Evolutionary conservation across 768 basidiomycete species (phyloP).

Genomic region (Tephrocybe rancida): DNA sequence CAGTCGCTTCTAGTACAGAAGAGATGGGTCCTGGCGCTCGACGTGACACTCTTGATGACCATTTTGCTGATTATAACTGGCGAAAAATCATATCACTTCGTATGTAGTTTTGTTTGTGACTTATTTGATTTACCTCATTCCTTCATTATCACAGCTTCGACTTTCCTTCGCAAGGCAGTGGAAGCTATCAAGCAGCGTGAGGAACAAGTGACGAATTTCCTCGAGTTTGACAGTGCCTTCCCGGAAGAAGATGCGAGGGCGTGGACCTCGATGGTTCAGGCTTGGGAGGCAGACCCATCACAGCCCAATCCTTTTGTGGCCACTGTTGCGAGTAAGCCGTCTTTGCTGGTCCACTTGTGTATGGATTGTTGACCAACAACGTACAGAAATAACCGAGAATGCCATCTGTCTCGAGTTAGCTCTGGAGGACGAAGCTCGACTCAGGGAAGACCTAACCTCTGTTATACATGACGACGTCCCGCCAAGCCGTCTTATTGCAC

Average conservation of each 20-base stretch:
- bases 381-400: no score
- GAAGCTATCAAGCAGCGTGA: no score
- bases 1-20: constrained; percentile 26
- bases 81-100: constrained; percentile 24
- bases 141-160: no score
- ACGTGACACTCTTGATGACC: constrained; percentile 26
- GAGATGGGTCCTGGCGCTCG: constrained; percentile 38
- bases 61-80: constrained; percentile 31
- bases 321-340: no score
- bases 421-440: constrained; percentile 14
- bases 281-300: constrained; percentile 13
- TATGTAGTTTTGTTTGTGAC: constrained; percentile 13
- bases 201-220: no score
- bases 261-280: constrained; percentile 12
- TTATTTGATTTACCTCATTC: neutral
- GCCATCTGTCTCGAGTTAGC: neutral
- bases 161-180: no score
- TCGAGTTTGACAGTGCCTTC: neutral
- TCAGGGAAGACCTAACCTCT: constrained; percentile 22
- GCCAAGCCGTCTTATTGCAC: no score
- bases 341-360: no score
- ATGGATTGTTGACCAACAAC: no score
- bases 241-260: neutral
- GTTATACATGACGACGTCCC: no score
- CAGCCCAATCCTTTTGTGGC: constrained; percentile 8